Conservation (phyloP, 371 early-diverging fungal genomes). For the Basidiobolus heterosporus region DNA sequence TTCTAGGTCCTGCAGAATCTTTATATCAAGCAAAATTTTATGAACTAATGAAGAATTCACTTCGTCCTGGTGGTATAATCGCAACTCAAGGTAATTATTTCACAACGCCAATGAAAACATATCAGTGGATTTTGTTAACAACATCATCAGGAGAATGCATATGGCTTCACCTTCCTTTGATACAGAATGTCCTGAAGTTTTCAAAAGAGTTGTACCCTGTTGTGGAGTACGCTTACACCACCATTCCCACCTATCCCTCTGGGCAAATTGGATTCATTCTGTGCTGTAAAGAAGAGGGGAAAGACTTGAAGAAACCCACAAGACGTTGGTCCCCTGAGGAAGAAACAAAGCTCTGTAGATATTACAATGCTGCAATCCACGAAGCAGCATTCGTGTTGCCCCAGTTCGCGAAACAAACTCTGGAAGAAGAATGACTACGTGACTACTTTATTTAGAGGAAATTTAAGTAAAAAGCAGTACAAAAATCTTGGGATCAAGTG, state of each 20-base stretch:
- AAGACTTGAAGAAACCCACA: slow-evolving; percentile 56
- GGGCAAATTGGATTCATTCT: slow-evolving; percentile 93
- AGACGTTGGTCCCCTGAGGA: slow-evolving; percentile 58
- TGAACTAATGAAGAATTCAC: slow-evolving; percentile 76
- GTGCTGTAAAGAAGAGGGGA: slow-evolving; percentile 61
- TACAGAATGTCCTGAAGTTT: slow-evolving; percentile 68
- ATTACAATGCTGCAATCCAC: slow-evolving; percentile 90
- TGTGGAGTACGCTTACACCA: slow-evolving; percentile 81
- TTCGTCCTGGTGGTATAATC: slow-evolving; percentile 80
- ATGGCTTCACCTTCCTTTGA: slow-evolving; percentile 86
- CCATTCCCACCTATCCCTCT: slow-evolving; percentile 91
- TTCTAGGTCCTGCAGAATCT: slow-evolving; percentile 75
- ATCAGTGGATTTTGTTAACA: neutral
- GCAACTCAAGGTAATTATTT: slow-evolving; percentile 65
- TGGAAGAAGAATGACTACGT: too few relatives aligned
- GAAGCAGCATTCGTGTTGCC: slow-evolving; percentile 82
- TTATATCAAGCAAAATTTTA: slow-evolving; percentile 83
- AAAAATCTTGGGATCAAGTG: too few relatives aligned
- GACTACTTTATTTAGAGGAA: too few relatives aligned
- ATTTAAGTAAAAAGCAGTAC: too few relatives aligned
- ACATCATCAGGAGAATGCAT: slow-evolving; percentile 67
- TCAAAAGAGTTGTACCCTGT: slow-evolving; percentile 66
- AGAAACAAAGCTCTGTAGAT: slow-evolving; percentile 65
- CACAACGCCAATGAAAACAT: neutral
- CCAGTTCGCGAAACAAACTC: slow-evolving; percentile 46